Evolutionary conservation across 192 early-diverging fungal genomes (phyloP), one percentile per base, ranked within the genome.

Genomic region (Mortierella hygrophila): DNA sequence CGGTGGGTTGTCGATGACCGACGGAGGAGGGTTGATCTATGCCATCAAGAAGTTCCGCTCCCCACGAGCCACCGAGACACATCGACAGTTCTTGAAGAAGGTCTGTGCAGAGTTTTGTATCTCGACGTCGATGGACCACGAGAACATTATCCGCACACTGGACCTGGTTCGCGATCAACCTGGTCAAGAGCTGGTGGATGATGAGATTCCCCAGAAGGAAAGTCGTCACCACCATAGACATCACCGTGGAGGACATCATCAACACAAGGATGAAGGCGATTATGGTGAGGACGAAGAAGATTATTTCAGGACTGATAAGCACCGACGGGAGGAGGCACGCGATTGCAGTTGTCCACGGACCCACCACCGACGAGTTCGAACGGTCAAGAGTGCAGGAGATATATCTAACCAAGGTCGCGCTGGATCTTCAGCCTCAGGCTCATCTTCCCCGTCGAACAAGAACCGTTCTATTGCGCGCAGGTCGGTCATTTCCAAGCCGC

Each of bases 61-160:
- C 65, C 88, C 90, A 8, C 85, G 92, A 10, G 95, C 94, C 70
- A 92, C 94, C 74, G 97, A 98, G 91, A 92, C 94, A 0, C 93
- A 98, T 91, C 96, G 96, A 78, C 95, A 97, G 68, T 98, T 97
- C 88, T 89, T 98, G 82, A 98, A 98, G 86, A 99, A 98, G 90
- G 92, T 99, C 63, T 95, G 94, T 38, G 93, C 94, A 79, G 98
- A 99, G 90, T 99, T 97, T 87, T 98, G 97, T 89, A 99, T 99
- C 78, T 94, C 94, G 73, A 97, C 97, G 8, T 94, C 95, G 65
- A 90, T 99, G 82, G 91, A 97, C 68, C 97, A 98, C 90, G 90
- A 92, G 79, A 97, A 99, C 83, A 91, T 99, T 26, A 96, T 99
- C 44, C 91, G 92, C 60, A 98, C 97, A 16, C 92, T 99, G 38